phyloP scores from a whole-genome alignment of 495 filamentous ascomycete genomes.

The Bathelium albidoporum region DNA sequence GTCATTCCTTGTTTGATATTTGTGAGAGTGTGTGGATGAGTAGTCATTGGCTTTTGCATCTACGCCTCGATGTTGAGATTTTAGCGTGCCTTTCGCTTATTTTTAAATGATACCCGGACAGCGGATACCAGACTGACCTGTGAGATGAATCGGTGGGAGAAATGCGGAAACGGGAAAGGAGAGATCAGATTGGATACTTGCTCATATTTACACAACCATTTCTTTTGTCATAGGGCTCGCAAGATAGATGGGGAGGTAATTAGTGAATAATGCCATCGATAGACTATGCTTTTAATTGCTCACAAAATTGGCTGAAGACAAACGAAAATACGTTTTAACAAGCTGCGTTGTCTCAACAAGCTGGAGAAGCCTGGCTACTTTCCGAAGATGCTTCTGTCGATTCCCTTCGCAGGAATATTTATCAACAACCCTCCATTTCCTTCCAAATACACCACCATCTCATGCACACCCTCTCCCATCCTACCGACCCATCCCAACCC shows the following conservation, averaged over 20 bases:
- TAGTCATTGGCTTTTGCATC: background rate
- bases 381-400: no score
- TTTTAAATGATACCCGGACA: background rate
- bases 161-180: background rate
- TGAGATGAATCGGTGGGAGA: background rate
- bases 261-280: background rate
- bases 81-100: background rate
- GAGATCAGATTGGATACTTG: constrained; percentile 1
- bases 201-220: background rate
- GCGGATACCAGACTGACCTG: constrained; percentile 1
- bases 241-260: background rate
- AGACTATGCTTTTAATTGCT: background rate
- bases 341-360: background rate
- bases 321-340: background rate
- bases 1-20: background rate
- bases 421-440: background rate
- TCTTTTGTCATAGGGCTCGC: background rate
- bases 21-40: background rate
- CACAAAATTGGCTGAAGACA: background rate
- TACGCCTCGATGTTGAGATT: background rate
- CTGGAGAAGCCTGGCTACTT: no score
- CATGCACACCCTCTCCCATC: background rate
- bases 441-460: background rate
- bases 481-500: background rate
- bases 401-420: no score